Conservation (phyloP, 1,284 basidiomycete species). For the Tilletia horrida region DNA sequence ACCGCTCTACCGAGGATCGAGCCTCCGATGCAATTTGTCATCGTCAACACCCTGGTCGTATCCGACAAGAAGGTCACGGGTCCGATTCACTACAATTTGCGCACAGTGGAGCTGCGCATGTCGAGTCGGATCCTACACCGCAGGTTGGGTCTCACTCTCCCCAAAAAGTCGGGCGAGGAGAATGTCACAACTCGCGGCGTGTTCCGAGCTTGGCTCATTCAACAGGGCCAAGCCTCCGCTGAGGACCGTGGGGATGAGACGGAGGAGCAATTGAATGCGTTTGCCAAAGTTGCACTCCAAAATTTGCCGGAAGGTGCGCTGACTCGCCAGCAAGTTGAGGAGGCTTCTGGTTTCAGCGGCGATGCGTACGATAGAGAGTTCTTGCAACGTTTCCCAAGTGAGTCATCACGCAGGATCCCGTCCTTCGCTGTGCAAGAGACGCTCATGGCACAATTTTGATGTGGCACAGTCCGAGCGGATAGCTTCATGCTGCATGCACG, state of each 20-base stretch:
- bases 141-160: constrained; percentile 20
- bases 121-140: constrained; percentile 40
- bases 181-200: constrained; percentile 6
- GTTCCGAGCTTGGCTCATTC: neutral
- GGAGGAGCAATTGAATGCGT: constrained; percentile 4
- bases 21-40: constrained; percentile 36
- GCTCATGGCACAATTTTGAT: no score
- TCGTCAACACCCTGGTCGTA: constrained; percentile 50
- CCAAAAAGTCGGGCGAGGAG: neutral
- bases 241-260: constrained; percentile 11
- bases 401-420: neutral
- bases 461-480: constrained; percentile 39
- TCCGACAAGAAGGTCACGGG: constrained; percentile 53
- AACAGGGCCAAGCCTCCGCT: neutral
- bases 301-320: constrained; percentile 27
- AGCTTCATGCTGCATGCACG: constrained; percentile 40
- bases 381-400: constrained; percentile 41
- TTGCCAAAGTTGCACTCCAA: constrained; percentile 16
- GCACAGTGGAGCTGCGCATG: constrained; percentile 49
- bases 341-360: constrained; percentile 35
- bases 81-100: constrained; percentile 52
- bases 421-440: no score
- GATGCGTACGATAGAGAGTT: constrained; percentile 44
- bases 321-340: constrained; percentile 34
- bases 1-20: constrained; percentile 31